Base-by-base conservation (phyloP, 2,329 filamentous ascomycete species). In the Neoscytalidium dimidiatum region DNA sequence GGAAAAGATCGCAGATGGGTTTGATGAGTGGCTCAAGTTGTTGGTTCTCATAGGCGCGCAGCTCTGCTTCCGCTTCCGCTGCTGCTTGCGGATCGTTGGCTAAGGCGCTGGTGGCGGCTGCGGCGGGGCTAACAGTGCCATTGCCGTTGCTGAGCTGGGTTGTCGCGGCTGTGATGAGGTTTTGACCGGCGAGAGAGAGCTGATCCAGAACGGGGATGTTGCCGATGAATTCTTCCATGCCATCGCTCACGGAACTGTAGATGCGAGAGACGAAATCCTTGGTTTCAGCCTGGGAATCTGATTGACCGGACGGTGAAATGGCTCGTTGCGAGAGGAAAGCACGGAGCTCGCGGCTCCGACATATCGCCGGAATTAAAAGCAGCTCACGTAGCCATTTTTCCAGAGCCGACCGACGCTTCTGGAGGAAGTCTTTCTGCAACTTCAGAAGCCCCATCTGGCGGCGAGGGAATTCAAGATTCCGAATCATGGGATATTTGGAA, bases 191-290 rank as follows among this genome's bases (percentile, higher is more conserved):
- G 1, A 93, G 86, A 0, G 94, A 97, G 6, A 99, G 86, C 75
- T 98, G 95, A 71, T 99, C 95, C 31, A 99, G 85, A 0, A 97
- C 94, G 1, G 95, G 92, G 48, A 98, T 94, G 74, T 97, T 98
- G 64, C 95, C 95, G 3, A 99, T 82, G 63, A 99, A 96, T 71
- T 99, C 95, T 75, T 99, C 95, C 90, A 99, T 96, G 35, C 96
- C 95, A 74, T 99, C 95, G 0, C 94, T 92, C 23, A 99, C 94
- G 0, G 94, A 98, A 75, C 96, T 96, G 79, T 98, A 99, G 53
- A 99, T 88, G 4, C 95, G 89, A 0, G 92, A 93, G 68, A 99
- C 95, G 76, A 99, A 94, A 74, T 98, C 92, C 76, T 79, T 80
- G 4, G 78, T 76, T 78, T 86, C 75, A 86, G 90, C 66, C 77